Evolutionary conservation across 2,329 filamentous ascomycete species (phyloP), one percentile per base, ranked within the genome.

Genomic region (Xylariaceae sp.): DNA sequence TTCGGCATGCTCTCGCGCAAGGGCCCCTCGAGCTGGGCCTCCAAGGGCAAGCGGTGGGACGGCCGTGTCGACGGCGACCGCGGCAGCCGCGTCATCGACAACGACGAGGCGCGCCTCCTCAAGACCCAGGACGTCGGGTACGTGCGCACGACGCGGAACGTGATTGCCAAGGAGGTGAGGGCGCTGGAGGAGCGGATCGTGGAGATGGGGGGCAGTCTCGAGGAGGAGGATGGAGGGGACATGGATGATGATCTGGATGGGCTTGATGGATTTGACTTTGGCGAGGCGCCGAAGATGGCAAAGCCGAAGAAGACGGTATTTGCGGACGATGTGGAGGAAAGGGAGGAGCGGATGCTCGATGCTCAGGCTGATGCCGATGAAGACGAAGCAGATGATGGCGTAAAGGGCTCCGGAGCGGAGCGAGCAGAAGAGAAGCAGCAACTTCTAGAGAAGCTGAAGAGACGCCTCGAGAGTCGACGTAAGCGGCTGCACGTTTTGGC

Each of bases 101-200:
- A 77, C 29, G 77, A 84, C 17, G 71, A 72, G 1, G 77, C 81
- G 18, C 69, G 81, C 16, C 65, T 85, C 17, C 72, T 85, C 48
- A 86, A 85, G 68, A 85, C 81, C 2, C 82, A 86, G 62, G 82
- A 86, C 54, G 60, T 82, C 22, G 80, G 75, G 2, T 85, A 85
- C 57, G 60, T 85, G 19, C 67, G 81, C 47, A 81, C 79, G 17
- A 76, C 79, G 69, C 68, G 76, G 42, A 82, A 81, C 50, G 69
- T 80, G 19, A 69, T 75, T 3, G 57, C 66, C 43, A 82, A 81
- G 56, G 78, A 85, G 50, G 73, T 81, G 2, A 66, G 67, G 31
- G 62, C 54, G 39, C 57, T 85, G 19, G 73, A 82, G 63, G 69
- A 78, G 61, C 67, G 73, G 44, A 65, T 75, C 2, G 65, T 78